phyloP scores from a whole-genome alignment of 2,329 filamentous ascomycete species.

The Talaromyces verruculosus region DNA sequence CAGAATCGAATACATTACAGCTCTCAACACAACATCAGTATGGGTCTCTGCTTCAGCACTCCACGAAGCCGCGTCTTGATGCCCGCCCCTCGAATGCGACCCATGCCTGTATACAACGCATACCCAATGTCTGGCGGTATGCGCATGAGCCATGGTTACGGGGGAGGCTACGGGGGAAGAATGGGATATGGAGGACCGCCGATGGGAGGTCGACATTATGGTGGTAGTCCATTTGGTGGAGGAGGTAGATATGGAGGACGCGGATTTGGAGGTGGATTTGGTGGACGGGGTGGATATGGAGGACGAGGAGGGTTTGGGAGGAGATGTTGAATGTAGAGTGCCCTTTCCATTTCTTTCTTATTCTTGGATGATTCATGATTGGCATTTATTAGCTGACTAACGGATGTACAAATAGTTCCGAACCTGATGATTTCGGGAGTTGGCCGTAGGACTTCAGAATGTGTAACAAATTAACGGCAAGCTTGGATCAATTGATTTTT shows the following conservation, averaged over 20 bases:
- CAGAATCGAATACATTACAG: not conserved
- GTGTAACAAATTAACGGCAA: not conserved
- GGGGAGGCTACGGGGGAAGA: not conserved
- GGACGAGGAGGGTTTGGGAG: not conserved
- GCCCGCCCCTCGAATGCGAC: conserved; percentile 1
- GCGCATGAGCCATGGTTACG: not conserved
- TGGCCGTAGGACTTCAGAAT: not conserved
- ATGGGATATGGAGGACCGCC: not conserved
- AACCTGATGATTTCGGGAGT: not conserved
- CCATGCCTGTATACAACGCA: not conserved
- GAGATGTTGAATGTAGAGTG: not conserved
- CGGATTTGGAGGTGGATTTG: not conserved
- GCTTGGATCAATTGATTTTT: not conserved
- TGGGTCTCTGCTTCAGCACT: conserved; percentile 14
- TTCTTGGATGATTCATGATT: no score
- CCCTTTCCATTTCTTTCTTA: not conserved
- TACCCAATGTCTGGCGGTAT: conserved; percentile 11
- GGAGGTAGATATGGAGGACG: not conserved
- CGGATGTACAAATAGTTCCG: not conserved
- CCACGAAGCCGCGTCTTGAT: not conserved
- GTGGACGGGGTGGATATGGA: not conserved
- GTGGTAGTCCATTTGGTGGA: not conserved
- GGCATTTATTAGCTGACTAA: not conserved
- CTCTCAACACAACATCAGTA: not conserved
- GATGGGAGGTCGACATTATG: not conserved